phyloP scores from a whole-genome alignment of 805 yeast genomes.

The Yamadazyma sp. region DNA sequence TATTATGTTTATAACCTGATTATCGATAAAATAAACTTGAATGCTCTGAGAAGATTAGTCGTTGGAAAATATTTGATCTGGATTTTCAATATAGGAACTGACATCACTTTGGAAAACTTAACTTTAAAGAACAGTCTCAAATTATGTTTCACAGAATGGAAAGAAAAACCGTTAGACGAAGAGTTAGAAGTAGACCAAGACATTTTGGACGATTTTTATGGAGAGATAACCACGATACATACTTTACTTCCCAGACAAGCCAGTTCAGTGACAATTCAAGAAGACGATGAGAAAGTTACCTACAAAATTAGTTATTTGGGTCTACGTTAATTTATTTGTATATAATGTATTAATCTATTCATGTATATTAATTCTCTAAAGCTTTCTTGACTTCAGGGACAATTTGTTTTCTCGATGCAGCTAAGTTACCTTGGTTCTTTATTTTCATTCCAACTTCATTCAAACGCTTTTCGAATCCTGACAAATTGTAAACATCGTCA shows the following conservation, averaged over 20 bases:
- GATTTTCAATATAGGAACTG: slow-evolving; percentile 36
- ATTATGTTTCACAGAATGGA: slow-evolving; percentile 20
- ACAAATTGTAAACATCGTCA: slow-evolving; percentile 20
- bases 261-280: slow-evolving; percentile 12
- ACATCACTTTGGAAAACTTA: slow-evolving; percentile 19
- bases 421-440: slow-evolving; percentile 47
- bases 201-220: slow-evolving; percentile 14
- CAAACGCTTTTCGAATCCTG: slow-evolving; percentile 4
- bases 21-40: slow-evolving; percentile 37
- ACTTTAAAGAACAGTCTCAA: slow-evolving; percentile 25
- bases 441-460: slow-evolving; percentile 18
- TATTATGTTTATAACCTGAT: slow-evolving; percentile 36
- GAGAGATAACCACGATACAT: slow-evolving; percentile 16
- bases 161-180: slow-evolving; percentile 16
- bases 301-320: slow-evolving; percentile 26
- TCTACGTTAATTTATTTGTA: background rate
- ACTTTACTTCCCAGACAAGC: slow-evolving; percentile 7
- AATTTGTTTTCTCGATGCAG: slow-evolving; percentile 81
- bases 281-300: slow-evolving; percentile 9
- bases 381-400: slow-evolving; percentile 57
- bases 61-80: slow-evolving; percentile 23
- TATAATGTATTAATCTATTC: background rate
- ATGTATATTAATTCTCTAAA: slow-evolving; percentile 17
- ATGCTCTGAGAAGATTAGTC: slow-evolving; percentile 33
- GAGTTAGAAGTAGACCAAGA: slow-evolving; percentile 13